These are phyloP conservation scores for Colletotrichum sp. DNA, from an alignment of 2,329 filamentous ascomycete genomes.

Conservation along the genomic window DNA sequence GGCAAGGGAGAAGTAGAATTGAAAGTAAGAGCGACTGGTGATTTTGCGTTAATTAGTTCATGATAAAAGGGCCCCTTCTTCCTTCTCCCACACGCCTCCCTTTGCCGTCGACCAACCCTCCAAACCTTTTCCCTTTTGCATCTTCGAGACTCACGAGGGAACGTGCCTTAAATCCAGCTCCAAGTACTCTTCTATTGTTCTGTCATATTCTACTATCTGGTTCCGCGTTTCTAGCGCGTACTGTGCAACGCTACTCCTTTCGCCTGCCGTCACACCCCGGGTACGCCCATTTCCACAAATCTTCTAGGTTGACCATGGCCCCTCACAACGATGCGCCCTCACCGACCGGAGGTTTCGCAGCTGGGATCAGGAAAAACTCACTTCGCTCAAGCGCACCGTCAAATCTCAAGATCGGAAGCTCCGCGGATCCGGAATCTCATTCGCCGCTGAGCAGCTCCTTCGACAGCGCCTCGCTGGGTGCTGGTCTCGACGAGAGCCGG, in stretches of 20 bases:
- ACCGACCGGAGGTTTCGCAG: conserved; percentile 49
- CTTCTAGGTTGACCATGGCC: conserved; percentile 38
- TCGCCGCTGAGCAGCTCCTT: conserved; percentile 48
- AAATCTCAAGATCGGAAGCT: conserved; percentile 30
- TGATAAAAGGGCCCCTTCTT: not conserved
- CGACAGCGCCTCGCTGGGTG: conserved; percentile 40
- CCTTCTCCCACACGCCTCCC: not conserved
- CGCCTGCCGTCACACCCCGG: not conserved
- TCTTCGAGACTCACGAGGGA: not conserved
- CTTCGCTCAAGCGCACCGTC: conserved; percentile 37
- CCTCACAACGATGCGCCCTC: conserved; percentile 54
- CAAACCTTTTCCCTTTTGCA: not conserved
- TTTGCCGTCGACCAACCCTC: not conserved
- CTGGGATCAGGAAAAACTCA: conserved; percentile 41
- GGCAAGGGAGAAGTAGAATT: not conserved
- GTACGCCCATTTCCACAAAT: not conserved
- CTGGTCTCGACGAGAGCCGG: conserved; percentile 37
- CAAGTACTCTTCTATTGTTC: not conserved
- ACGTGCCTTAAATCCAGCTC: not conserved
- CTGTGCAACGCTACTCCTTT: not conserved
- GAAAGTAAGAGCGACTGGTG: not conserved
- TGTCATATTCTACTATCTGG: not conserved
- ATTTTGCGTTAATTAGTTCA: not conserved
- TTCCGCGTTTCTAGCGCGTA: not conserved
- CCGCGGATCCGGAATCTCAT: conserved; percentile 32